Evolutionary conservation across 768 basidiomycete species (phyloP), one percentile per base, ranked within the genome.

Genomic region (Pleurotus platypus): DNA sequence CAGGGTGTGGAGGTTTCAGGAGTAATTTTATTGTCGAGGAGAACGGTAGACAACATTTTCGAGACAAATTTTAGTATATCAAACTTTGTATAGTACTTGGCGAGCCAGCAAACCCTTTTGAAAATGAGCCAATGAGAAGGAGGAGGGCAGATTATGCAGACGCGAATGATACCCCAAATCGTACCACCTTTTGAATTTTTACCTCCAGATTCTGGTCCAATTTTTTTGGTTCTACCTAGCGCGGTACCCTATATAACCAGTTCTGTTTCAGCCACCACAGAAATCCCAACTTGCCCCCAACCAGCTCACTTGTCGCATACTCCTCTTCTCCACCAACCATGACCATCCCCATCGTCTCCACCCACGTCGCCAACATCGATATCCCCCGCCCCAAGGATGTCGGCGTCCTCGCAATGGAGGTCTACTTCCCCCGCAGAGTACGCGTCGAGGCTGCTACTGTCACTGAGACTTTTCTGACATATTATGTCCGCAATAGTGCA

Each of bases 391-490:
- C 95, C 58, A 85, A 89, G 77, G 90, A 97, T 73, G 94, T 97
- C 63, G 95, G 95, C 68, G 86, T 98, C 72, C 89, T 95, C 62
- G 94, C 81, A 49, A 85, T 95, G 72, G 94, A 98, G 68, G 83
- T 92, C 72, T 98, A 97, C 80, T 95, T 96, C 77, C 95, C 94
- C 55, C 88, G 84, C 72, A 83, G 92, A 62, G 92, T 94, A 67
- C 63, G 89, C 77, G 46, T 18, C 9, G 39, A 47, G 8, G 24
- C 51, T 58, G 51, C 57, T 63, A 50, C 58, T 62, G 62, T 9
- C 39, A 24, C 16, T 43, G n/a, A 20, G 56, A 2, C 0, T 3
- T 30, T 20, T 24, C 16, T 42, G 30, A 20, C 66, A 64, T 47
- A 26, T 35, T 35, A 35, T 35, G 30, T n/a, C 18, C 56, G n/a